Evolutionary conservation across 306 rosid genomes (phyloP), one percentile per base, ranked within the genome.

Genomic region (Ziziphus jujuba): DNA sequence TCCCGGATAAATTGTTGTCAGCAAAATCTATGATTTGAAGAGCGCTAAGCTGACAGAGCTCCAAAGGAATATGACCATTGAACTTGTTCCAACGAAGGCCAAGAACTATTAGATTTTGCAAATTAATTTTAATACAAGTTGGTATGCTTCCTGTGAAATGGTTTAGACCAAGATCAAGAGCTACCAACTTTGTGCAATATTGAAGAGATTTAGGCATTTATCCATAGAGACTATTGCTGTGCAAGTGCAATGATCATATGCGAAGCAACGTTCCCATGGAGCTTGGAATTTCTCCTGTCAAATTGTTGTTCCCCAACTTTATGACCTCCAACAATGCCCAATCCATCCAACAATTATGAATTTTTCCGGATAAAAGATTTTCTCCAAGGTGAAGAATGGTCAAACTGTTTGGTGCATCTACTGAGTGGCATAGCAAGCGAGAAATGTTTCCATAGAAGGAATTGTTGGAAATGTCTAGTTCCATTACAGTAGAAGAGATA

Each of bases 21-120:
- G 81, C 75, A 55, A 78, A 31, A 68, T 82, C 71, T 43, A 74
- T 11, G n/a, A 74, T 55, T 3, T 43, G 22, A 15, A 68, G 70
- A 31, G 52, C 17, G 1, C 11, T 11, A 5, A 75, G 76, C 6
- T 16, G 11, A 6, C 76, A 63, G 0, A 72, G 48, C 9, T 72
- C 63, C 2, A 12, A 0, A 6, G 65, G 76, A 15, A 72, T 54
- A 7, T 9, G 20, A 9, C 76, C 59, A 1, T 11, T 28, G 16
- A 63, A 35, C 20, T 20, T 44, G 17, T 72, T 72, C 0, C 64
- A 72, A 23, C 65, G 76, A 44, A 72, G 70, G 13, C 14, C 2
- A 4, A 75, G 74, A 34, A 51, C 19, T 62, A 25, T 48, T 12
- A 54, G 12, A 3, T 24, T n/a, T 5, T 44, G 28, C 20, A 56